phyloP scores from a whole-genome alignment of 2,329 filamentous ascomycete genomes.

The Daldinia sp. region DNA sequence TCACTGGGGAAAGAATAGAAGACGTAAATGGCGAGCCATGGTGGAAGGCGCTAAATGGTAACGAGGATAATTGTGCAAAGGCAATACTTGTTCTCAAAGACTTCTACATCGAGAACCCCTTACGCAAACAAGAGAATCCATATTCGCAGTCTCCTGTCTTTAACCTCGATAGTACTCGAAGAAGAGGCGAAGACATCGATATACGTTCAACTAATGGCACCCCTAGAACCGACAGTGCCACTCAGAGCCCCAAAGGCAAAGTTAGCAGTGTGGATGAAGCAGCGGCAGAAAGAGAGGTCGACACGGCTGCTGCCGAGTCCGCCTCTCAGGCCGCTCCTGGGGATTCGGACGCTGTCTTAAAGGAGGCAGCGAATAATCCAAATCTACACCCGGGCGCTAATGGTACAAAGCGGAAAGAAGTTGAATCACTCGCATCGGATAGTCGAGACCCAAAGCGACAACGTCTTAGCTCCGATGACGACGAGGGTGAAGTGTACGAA shows the following conservation, averaged over 20 bases:
- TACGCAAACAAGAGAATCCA: constrained; percentile 67
- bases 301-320: constrained; percentile 49
- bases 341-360: constrained; percentile 50
- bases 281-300: constrained; percentile 48
- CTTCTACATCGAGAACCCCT: constrained; percentile 74
- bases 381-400: constrained; percentile 49
- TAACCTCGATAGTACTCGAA: constrained; percentile 66
- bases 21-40: constrained; percentile 82
- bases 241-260: constrained; percentile 60
- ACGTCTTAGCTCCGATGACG: constrained; percentile 58
- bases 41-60: constrained; percentile 85
- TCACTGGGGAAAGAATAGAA: constrained; percentile 79
- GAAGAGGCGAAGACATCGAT: constrained; percentile 58
- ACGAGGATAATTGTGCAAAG: constrained; percentile 75
- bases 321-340: constrained; percentile 53
- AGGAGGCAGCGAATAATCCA: constrained; percentile 51
- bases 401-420: constrained; percentile 58
- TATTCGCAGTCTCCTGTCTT: constrained; percentile 66
- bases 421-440: constrained; percentile 53
- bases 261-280: constrained; percentile 57
- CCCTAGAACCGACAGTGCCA: constrained; percentile 61
- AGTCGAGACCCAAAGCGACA: constrained; percentile 59
- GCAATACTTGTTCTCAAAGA: constrained; percentile 82
- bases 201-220: constrained; percentile 63
- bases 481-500: constrained; percentile 61